phyloP scores from a whole-genome alignment of 1,284 basidiomycete genomes.

The Trichosporon inkin region DNA sequence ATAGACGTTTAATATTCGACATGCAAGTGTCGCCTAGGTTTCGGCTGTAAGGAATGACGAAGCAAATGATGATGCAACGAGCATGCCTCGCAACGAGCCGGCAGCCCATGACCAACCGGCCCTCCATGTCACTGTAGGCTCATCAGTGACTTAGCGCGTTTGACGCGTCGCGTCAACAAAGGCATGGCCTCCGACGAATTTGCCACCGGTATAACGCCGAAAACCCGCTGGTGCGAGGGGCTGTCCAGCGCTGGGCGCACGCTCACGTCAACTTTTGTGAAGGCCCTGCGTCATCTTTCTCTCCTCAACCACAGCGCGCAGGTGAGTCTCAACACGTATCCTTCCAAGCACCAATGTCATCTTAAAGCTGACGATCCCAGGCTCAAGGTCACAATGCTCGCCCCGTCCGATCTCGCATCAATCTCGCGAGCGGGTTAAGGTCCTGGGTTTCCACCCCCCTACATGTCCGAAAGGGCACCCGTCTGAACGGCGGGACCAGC shows the following conservation, averaged over 20 bases:
- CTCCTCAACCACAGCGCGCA: not conserved
- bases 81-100: not conserved
- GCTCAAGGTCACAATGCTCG: constrained; percentile 52
- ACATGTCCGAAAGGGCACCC: constrained; percentile 47
- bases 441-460: constrained; percentile 51
- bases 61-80: not conserved
- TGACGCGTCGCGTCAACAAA: not conserved
- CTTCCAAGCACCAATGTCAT: not conserved
- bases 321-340: not conserved
- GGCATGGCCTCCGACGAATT: not conserved
- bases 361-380: constrained; percentile 18
- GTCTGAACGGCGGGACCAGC: constrained; percentile 36
- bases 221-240: not conserved
- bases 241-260: not conserved
- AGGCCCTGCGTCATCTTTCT: not conserved
- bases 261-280: not conserved
- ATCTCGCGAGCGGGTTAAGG: constrained; percentile 51
- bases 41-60: not conserved
- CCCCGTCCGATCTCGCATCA: constrained; percentile 32
- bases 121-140: not conserved
- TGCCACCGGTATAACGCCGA: not conserved
- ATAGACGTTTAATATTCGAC: constrained; percentile 7
- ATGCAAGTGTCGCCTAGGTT: not conserved
- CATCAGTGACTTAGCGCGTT: not conserved
- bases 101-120: not conserved